These are phyloP conservation scores for Xylaria grammica DNA, from an alignment of 495 filamentous ascomycete species.

Conservation along the genomic window DNA sequence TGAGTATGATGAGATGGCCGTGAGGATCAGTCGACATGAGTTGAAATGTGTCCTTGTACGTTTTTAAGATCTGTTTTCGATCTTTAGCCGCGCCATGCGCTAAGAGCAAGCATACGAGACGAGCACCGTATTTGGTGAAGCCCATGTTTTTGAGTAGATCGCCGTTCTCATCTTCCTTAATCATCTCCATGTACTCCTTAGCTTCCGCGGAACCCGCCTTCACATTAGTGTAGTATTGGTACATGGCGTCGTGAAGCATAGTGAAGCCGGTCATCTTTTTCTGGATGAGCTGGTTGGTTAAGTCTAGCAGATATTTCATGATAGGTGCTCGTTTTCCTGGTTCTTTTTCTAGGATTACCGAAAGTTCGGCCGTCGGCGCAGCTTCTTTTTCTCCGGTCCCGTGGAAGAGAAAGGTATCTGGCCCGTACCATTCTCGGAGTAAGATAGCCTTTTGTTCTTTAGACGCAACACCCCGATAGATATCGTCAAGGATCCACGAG, in stretches of 20 bases:
- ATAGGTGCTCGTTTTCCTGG: constrained; percentile 87
- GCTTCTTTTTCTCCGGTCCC: constrained; percentile 53
- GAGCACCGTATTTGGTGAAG: constrained; percentile 87
- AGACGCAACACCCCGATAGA: constrained; percentile 85
- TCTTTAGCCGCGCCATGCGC: constrained; percentile 90
- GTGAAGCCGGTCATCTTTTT: constrained; percentile 96
- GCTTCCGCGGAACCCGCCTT: constrained; percentile 76
- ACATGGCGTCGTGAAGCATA: constrained; percentile 96
- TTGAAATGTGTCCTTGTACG: constrained; percentile 83
- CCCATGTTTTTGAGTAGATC: constrained; percentile 92
- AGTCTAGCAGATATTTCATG: constrained; percentile 79
- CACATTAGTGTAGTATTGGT: constrained; percentile 88
- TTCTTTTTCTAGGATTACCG: constrained; percentile 70
- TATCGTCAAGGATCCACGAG: constrained; percentile 95
- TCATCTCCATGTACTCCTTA: constrained; percentile 84
- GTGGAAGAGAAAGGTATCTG: constrained; percentile 87
- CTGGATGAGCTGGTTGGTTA: constrained; percentile 88
- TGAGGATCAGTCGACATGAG: constrained; percentile 78
- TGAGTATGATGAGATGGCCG: constrained; percentile 80
- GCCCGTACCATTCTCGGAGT: constrained; percentile 94
- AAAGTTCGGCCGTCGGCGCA: constrained; percentile 59
- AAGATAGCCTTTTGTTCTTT: constrained; percentile 80
- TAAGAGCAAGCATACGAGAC: constrained; percentile 78
- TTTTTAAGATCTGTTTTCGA: constrained; percentile 82
- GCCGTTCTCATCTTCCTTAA: constrained; percentile 88